Base-by-base conservation (phyloP, 148 eudicot genomes). In the Bassia scoparia region DNA sequence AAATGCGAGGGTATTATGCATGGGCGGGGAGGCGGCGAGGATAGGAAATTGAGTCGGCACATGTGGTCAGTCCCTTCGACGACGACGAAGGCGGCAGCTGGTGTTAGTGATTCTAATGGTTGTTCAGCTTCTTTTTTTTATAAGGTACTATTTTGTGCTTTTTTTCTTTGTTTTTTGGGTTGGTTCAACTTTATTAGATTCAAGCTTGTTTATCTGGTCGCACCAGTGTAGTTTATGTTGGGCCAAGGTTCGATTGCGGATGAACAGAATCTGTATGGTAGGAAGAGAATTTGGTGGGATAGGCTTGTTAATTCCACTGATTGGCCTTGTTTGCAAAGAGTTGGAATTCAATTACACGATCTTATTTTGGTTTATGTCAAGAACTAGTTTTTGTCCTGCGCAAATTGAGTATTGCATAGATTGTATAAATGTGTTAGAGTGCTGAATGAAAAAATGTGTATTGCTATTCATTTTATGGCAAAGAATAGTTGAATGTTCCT, bases 1-100 rank as follows among this genome's bases (percentile, higher is more conserved):
- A 81, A 81, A 81, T 77, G 84, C 76, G 58, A 74, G 81, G 84
- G 69, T 81, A 81, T 73, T 74, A 69, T 77, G 77, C 77, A 64
- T 73, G 72, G 84, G 82, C 77, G 81, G 80, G 83, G 66, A 74
- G 87, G 81, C 71, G 85, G 74, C 3, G 74, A 61, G 41, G 61
- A 27, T 71, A 55, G 81, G 73, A 82, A 74, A 70, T 81, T 61
- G 70, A 53, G 56, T 79, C 81, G 81, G 81, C 81, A 72, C 75
- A 82, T 85, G 88, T 76, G 68, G 82, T 68, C 88, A 72, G 82
- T 71, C 71, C 65, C 83, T 43, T 53, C 79, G 24, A 30, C 52
- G 67, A 68, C 82, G 68, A 63, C 29, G 77, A 68, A 78, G 61
- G 76, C 71, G 35, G 75, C 27, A 27, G 49, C 24, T 2, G 17